These are phyloP conservation scores for Wickerhamiella pararugosa DNA, from an alignment of 1,139 yeast genomes.

Conservation along the genomic window DNA sequence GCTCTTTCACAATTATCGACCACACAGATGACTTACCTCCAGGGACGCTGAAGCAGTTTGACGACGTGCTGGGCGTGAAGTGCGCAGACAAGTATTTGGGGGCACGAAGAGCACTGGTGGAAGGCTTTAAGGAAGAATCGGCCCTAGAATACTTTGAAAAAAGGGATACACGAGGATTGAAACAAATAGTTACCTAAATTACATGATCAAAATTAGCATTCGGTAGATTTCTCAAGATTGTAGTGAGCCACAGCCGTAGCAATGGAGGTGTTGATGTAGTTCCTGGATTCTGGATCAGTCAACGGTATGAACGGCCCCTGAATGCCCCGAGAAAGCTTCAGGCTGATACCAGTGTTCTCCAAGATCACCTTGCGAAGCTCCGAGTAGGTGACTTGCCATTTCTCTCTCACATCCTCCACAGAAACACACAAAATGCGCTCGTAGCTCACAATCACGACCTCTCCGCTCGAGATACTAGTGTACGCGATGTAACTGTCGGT, in stretches of 20 bases:
- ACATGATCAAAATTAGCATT: neutral
- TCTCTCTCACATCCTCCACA: constrained; percentile 42
- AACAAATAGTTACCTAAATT: neutral
- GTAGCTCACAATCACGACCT: constrained; percentile 60
- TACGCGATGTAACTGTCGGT: constrained; percentile 76
- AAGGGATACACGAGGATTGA: constrained; percentile 2
- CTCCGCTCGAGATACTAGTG: constrained; percentile 45
- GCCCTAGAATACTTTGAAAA: constrained; percentile 10
- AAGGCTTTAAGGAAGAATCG: constrained; percentile 12
- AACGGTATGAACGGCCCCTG: constrained; percentile 72
- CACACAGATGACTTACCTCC: neutral
- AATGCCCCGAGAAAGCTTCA: constrained; percentile 43
- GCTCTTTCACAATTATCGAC: constrained; percentile 7
- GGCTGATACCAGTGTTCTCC: constrained; percentile 65
- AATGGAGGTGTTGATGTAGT: constrained; percentile 56
- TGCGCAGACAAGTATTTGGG: constrained; percentile 14
- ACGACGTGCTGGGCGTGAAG: constrained; percentile 31
- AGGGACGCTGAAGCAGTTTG: constrained; percentile 37
- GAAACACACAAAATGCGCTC: constrained; percentile 54
- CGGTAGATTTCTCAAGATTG: constrained; percentile 28
- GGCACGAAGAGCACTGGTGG: constrained; percentile 13
- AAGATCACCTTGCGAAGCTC: constrained; percentile 53
- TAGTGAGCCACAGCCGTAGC: constrained; percentile 69
- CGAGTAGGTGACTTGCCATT: constrained; percentile 53
- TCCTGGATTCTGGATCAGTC: constrained; percentile 49